A percentile compares a stretch with the other conserved stretches of the same genome.
phyloP scores from a whole-genome alignment of 1,284 basidiomycete species.

The Ustilago esculenta region DNA sequence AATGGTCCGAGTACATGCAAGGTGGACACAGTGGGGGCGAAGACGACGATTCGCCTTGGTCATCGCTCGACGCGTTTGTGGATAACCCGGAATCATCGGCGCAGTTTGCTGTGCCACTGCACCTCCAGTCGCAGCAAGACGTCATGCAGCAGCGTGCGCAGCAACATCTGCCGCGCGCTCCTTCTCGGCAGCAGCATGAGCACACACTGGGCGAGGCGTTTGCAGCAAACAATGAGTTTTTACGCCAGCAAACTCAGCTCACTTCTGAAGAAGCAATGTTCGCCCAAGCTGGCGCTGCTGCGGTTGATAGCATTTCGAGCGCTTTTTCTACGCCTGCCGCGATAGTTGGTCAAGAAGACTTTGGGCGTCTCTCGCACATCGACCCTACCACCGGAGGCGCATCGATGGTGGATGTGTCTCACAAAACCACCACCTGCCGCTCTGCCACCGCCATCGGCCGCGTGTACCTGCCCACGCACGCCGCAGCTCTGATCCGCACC shows the following conservation, averaged over 20 bases:
- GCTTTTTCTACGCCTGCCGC: neutral
- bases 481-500: slow-evolving; percentile 72
- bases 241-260: slow-evolving; percentile 9
- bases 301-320: slow-evolving; percentile 8
- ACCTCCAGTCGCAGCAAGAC: slow-evolving; percentile 15
- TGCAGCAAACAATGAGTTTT: slow-evolving; percentile 19
- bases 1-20: slow-evolving; percentile 56
- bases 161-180: too few species aligned
- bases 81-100: slow-evolving; percentile 44
- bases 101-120: slow-evolving; percentile 34
- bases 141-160: slow-evolving; percentile 18
- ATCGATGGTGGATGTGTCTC: slow-evolving; percentile 81
- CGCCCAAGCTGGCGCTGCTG: slow-evolving; percentile 39
- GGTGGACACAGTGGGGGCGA: neutral
- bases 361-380: slow-evolving; percentile 73
- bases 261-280: slow-evolving; percentile 23
- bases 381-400: slow-evolving; percentile 74
- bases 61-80: slow-evolving; percentile 52
- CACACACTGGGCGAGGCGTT: slow-evolving; percentile 8
- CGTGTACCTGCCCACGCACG: slow-evolving; percentile 76
- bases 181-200: neutral
- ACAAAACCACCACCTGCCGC: slow-evolving; percentile 76
- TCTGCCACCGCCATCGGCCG: slow-evolving; percentile 79
- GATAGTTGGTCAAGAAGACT: neutral
- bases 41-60: slow-evolving; percentile 55